phyloP scores from a whole-genome alignment of 495 filamentous ascomycete genomes.

The Geopyxis carbonaria region DNA sequence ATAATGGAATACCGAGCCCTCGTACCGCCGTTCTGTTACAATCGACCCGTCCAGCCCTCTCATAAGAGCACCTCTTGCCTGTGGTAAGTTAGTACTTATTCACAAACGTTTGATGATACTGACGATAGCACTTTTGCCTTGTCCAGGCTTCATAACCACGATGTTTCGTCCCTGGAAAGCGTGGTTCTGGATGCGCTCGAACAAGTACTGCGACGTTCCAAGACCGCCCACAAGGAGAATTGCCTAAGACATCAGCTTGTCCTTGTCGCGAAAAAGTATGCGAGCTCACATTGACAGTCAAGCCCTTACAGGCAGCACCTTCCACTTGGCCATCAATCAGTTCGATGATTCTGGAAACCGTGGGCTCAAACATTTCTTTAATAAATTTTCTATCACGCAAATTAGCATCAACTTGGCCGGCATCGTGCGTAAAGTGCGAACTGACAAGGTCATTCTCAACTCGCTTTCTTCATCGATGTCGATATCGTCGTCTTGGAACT shows the following conservation, averaged over 20 bases:
- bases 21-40: slow-evolving; percentile 12
- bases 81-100: slow-evolving; percentile 12
- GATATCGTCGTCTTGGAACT: too few relatives aligned
- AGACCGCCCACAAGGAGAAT: slow-evolving; percentile 56
- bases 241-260: slow-evolving; percentile 25
- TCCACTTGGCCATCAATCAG: slow-evolving; percentile 43
- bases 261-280: slow-evolving; percentile 5
- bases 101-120: too few relatives aligned
- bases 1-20: too few relatives aligned
- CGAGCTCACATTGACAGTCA: slow-evolving; percentile 10
- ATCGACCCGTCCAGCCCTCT: slow-evolving; percentile 16
- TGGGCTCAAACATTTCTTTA: slow-evolving; percentile 40
- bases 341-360: slow-evolving; percentile 40
- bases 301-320: slow-evolving; percentile 20
- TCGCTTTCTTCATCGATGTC: too few relatives aligned
- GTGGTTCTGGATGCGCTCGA: slow-evolving; percentile 33
- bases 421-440: too few relatives aligned
- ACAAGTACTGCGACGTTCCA: slow-evolving; percentile 48
- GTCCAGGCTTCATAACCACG: slow-evolving; percentile 41
- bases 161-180: slow-evolving; percentile 26
- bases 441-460: too few relatives aligned
- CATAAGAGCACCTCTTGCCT: slow-evolving; percentile 13
- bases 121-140: slow-evolving; percentile 29
- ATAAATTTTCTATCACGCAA: too few relatives aligned
- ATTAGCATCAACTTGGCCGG: too few relatives aligned